Conservation (phyloP, 192 early-diverging fungal species). For the Coemansia sp. region DNA sequence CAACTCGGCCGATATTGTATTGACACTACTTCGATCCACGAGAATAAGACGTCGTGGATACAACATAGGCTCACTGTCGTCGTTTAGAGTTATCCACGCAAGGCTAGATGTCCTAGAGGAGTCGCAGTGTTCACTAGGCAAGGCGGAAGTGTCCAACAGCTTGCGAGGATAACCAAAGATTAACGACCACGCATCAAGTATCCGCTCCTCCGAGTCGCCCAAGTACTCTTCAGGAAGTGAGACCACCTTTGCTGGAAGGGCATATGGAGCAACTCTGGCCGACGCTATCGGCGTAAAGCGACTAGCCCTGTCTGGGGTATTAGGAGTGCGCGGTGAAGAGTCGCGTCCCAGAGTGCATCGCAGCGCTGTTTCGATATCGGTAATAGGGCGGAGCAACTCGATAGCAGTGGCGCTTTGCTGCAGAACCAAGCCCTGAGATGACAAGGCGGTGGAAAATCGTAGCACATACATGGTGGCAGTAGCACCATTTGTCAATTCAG, state of each 20-base stretch:
- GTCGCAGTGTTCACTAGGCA: not conserved
- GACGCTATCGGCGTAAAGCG: not conserved
- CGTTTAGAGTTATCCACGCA: constrained; percentile 34
- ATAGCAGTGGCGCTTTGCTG: constrained; percentile 24
- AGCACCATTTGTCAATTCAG: not conserved
- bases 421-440: constrained; percentile 25
- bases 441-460: not conserved
- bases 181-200: constrained; percentile 38
- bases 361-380: not conserved
- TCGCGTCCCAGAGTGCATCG: not conserved
- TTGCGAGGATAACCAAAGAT: constrained; percentile 35
- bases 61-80: constrained; percentile 34
- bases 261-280: constrained; percentile 40
- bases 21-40: not conserved
- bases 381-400: constrained; percentile 14
- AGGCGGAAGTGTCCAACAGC: not conserved
- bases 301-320: not conserved
- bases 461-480: not conserved
- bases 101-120: constrained; percentile 14
- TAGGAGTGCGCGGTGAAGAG: not conserved
- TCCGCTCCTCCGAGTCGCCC: constrained; percentile 25
- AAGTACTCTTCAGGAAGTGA: constrained; percentile 20
- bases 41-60: constrained; percentile 42
- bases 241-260: constrained; percentile 25
- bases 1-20: not conserved